These are phyloP conservation scores for Helenozyma rhizophorensis DNA, from an alignment of 805 yeast species.

Conservation along the genomic window DNA sequence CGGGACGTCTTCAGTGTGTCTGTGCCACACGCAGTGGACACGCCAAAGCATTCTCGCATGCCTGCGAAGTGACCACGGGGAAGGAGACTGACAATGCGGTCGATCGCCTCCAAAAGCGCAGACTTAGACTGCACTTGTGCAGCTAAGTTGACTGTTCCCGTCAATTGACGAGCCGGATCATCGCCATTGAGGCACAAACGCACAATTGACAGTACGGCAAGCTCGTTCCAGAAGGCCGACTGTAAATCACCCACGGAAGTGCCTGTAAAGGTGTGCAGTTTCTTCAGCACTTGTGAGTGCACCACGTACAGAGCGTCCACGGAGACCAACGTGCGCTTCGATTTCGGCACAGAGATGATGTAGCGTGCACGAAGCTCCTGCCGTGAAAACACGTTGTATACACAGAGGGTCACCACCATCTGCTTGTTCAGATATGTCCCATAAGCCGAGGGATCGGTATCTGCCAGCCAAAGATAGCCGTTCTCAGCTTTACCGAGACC, in stretches of 20 bases:
- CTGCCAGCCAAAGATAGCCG: slow-evolving; percentile 16
- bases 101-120: slow-evolving; percentile 22
- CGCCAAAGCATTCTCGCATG: slow-evolving; percentile 31
- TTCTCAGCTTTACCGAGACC: slow-evolving; percentile 18
- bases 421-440: slow-evolving; percentile 17
- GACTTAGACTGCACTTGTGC: slow-evolving; percentile 34
- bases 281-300: slow-evolving; percentile 5
- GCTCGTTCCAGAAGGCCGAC: slow-evolving; percentile 51
- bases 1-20: slow-evolving; percentile 23
- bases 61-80: slow-evolving; percentile 49
- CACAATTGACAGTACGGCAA: slow-evolving; percentile 53
- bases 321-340: slow-evolving; percentile 4
- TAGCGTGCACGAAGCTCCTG: slow-evolving; percentile 71
- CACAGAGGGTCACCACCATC: slow-evolving; percentile 52
- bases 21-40: slow-evolving; percentile 26
- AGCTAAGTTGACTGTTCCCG: slow-evolving; percentile 48
- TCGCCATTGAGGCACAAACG: slow-evolving; percentile 51
- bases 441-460: slow-evolving; percentile 2
- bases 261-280: slow-evolving; percentile 8
- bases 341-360: slow-evolving; percentile 22
- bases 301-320: slow-evolving; percentile 10
- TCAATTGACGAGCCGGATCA: slow-evolving; percentile 51
- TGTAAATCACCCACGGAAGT: slow-evolving; percentile 15
- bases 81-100: slow-evolving; percentile 40
- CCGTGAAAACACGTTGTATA: slow-evolving; percentile 68